These are phyloP conservation scores for Trichoderma sp. DNA, from an alignment of 2,329 filamentous ascomycete species.

Conservation along the genomic window DNA sequence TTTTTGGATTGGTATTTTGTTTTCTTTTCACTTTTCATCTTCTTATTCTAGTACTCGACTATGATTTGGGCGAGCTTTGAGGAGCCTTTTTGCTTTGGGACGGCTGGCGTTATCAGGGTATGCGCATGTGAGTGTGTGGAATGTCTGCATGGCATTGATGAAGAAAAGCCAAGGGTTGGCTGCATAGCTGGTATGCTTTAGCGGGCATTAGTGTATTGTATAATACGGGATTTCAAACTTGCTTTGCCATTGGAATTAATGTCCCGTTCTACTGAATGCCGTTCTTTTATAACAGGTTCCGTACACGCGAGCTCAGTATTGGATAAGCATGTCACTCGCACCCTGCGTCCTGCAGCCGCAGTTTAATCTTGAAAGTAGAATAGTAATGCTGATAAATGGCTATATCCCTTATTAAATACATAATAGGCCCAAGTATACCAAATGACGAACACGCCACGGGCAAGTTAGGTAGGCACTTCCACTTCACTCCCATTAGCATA, in stretches of 20 bases:
- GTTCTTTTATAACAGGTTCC: neutral
- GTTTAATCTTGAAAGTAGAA: neutral
- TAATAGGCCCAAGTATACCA: constrained; percentile 1
- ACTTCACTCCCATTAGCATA: neutral
- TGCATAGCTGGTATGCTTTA: neutral
- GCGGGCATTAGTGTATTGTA: neutral
- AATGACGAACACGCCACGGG: neutral
- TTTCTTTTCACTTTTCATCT: neutral
- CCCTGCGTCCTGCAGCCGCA: neutral
- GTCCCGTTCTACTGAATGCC: neutral
- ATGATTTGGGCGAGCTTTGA: neutral
- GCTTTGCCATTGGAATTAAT: neutral
- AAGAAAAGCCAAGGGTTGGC: neutral
- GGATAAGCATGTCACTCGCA: neutral
- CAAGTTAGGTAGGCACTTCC: constrained; percentile 1
- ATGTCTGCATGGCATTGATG: neutral
- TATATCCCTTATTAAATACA: constrained; percentile 2
- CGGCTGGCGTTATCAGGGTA: neutral
- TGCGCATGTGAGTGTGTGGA: neutral
- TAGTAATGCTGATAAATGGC: neutral
- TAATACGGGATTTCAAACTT: neutral
- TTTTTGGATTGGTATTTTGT: neutral
- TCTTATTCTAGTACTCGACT: neutral
- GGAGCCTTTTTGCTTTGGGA: neutral
- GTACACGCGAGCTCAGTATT: neutral